Percentiles rank a stretch among this genome's conserved stretches.
Conservation (phyloP, 2,329 filamentous ascomycete species). For the Colletotrichum orchidophilum region DNA sequence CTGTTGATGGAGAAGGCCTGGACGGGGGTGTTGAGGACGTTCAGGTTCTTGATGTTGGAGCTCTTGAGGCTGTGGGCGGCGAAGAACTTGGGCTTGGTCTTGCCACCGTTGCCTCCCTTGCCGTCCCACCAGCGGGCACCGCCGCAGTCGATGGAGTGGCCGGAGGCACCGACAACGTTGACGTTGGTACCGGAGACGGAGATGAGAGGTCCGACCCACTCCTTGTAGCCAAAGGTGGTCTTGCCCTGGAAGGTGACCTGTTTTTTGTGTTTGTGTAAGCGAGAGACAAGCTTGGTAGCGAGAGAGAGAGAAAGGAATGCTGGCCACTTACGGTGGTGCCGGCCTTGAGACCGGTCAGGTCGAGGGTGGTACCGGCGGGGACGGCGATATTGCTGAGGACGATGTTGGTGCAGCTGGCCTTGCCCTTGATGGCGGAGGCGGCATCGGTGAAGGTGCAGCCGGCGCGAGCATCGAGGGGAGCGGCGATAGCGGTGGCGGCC, state of each 20-base stretch:
- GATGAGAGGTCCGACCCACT: conserved; percentile 73
- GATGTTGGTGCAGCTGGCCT: conserved; percentile 63
- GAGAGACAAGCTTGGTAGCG: too few relatives aligned
- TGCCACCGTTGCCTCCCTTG: conserved; percentile 67
- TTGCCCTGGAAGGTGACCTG: conserved; percentile 69
- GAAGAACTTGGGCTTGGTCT: conserved; percentile 72
- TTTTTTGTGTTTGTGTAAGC: neutral
- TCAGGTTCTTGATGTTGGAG: conserved; percentile 49
- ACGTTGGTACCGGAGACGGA: conserved; percentile 66
- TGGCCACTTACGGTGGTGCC: conserved; percentile 54
- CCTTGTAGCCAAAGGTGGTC: conserved; percentile 73
- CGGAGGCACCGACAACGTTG: conserved; percentile 60
- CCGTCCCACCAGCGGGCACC: conserved; percentile 70
- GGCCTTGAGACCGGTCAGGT: conserved; percentile 61
- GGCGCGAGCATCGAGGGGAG: conserved; percentile 35
- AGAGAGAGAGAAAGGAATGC: too few relatives aligned
- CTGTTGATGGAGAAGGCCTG: conserved; percentile 53
- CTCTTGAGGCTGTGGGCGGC: conserved; percentile 51
- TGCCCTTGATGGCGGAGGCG: conserved; percentile 55
- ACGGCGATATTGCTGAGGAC: conserved; percentile 62
- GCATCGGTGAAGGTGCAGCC: conserved; percentile 65
- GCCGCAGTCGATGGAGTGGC: conserved; percentile 63
- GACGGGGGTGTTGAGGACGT: conserved; percentile 53
- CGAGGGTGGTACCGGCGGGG: conserved; percentile 66
- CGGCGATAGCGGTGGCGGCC: conserved; percentile 38